phyloP scores from a whole-genome alignment of 2,329 filamentous ascomycete genomes.

The Colletotrichum chrysophilum region DNA sequence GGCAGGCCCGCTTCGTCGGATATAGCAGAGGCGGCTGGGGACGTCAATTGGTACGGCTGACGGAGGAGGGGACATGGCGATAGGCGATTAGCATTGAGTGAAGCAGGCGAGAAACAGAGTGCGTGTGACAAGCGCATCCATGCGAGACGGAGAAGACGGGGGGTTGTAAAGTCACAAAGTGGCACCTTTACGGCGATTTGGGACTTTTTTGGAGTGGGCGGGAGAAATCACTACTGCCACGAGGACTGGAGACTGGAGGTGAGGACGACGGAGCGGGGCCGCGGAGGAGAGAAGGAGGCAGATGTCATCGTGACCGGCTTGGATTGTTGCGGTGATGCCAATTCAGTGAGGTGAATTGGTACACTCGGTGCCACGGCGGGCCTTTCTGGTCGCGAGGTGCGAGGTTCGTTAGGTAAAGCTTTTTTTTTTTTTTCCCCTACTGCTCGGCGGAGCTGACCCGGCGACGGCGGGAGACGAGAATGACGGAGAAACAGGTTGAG shows the following conservation, averaged over 20 bases:
- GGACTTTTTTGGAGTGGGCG: neutral
- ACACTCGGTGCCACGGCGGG: neutral
- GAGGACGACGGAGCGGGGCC: neutral
- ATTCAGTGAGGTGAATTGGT: neutral
- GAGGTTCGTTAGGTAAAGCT: constrained; percentile 2
- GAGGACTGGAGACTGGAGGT: neutral
- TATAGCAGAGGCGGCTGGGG: neutral
- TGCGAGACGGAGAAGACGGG: neutral
- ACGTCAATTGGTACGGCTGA: constrained; percentile 5
- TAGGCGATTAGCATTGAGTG: constrained; percentile 1
- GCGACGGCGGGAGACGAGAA: neutral
- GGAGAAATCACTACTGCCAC: neutral
- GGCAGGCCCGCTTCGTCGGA: neutral
- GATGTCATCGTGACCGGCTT: neutral
- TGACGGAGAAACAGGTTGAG: constrained; percentile 6
- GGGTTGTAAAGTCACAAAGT: neutral
- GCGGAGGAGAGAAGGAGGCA: neutral
- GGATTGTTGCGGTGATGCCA: neutral
- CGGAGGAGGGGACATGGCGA: neutral
- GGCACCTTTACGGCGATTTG: neutral
- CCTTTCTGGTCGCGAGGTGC: neutral
- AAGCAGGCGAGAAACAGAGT: neutral
- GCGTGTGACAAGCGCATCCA: neutral
- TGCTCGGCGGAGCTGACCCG: neutral
- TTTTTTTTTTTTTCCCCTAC: rapidly evolving